Evolutionary conservation across 2,329 filamentous ascomycete species (phyloP).

Genomic region (Ceratocystis destructans): DNA sequence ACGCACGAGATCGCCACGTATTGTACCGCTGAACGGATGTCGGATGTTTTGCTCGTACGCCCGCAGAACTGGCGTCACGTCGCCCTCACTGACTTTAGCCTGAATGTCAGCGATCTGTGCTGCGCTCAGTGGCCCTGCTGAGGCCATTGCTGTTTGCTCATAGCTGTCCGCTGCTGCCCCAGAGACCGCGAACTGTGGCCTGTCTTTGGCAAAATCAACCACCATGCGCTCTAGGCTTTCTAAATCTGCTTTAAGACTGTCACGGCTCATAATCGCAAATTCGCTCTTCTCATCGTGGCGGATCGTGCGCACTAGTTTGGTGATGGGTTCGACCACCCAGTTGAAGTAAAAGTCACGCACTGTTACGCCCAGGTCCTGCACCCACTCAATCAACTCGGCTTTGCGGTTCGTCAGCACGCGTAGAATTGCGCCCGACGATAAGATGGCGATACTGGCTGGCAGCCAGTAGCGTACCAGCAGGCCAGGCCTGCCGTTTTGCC

Average conservation of each 20-base stretch:
- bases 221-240: slow-evolving; percentile 96
- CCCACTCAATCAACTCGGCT: slow-evolving; percentile 67
- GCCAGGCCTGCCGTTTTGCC: slow-evolving; percentile 61
- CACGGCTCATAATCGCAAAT: slow-evolving; percentile 90
- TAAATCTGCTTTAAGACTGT: slow-evolving; percentile 77
- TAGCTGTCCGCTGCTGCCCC: slow-evolving; percentile 28
- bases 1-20: slow-evolving; percentile 75
- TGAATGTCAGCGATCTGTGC: slow-evolving; percentile 60
- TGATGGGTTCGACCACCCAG: slow-evolving; percentile 79
- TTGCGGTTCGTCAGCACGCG: slow-evolving; percentile 60
- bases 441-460: slow-evolving; percentile 52
- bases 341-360: slow-evolving; percentile 86
- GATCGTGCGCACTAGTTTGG: slow-evolving; percentile 79
- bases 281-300: slow-evolving; percentile 85
- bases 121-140: slow-evolving; percentile 49
- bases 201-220: slow-evolving; percentile 82
- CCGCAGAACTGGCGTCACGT: slow-evolving; percentile 78
- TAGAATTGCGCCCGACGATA: slow-evolving; percentile 80
- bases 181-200: slow-evolving; percentile 44
- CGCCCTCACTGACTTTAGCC: slow-evolving; percentile 72
- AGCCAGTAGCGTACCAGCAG: slow-evolving; percentile 77
- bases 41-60: slow-evolving; percentile 85
- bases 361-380: slow-evolving; percentile 64
- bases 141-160: not conserved
- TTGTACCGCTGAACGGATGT: slow-evolving; percentile 64